Base-by-base conservation (phyloP, 805 yeast genomes). In the Ogataea glucozyma region DNA sequence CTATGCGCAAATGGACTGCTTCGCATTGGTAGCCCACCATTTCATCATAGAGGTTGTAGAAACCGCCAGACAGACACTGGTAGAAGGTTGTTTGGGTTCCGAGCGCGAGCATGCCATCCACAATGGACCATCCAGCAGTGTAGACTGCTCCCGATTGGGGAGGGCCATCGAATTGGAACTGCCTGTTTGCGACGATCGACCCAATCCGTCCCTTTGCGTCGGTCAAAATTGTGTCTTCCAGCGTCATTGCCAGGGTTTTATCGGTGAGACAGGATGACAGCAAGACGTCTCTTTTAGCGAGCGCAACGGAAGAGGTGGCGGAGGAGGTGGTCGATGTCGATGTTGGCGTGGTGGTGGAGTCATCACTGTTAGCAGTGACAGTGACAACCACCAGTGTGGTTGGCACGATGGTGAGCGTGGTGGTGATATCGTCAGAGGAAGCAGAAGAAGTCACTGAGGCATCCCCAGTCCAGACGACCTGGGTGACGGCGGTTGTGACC, bases 161-260 rank as follows among this genome's bases (percentile, higher is more conserved):
- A 45, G 86, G 86, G 61, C 87, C 87, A 61, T 83, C 87, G 60
- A 81, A 81, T 69, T 81, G 88, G 76, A 82, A 80, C 71, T 84
- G 91, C 72, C 85, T 75, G 81, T 83, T 84, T 41, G 89, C 81
- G 55, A 84, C 91, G 66, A 84, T 82, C 38, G 88, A 77, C 54
- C 90, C 90, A 52, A 84, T 67, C 75, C 91, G 79, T 35, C 85
- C 85, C 48, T 69, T 52, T 26, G 73, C 60, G 58, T 84, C 91
- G 10, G 69, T 73, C 57, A 85, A 70, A 37, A 78, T 57, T 52
- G 79, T 66, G 16, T 57, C 69, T 27, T 70, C 65, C 58, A 85
- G 72, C 26, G 73, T 68, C 74, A 83, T 70, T 32, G 80, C 68
- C 57, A 85, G 71, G 32, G 85, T 68, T 50, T 71, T 66, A 32